These are phyloP conservation scores for Bruguiera hainesii DNA, from an alignment of 441 rosid genomes.

Conservation along the genomic window DNA sequence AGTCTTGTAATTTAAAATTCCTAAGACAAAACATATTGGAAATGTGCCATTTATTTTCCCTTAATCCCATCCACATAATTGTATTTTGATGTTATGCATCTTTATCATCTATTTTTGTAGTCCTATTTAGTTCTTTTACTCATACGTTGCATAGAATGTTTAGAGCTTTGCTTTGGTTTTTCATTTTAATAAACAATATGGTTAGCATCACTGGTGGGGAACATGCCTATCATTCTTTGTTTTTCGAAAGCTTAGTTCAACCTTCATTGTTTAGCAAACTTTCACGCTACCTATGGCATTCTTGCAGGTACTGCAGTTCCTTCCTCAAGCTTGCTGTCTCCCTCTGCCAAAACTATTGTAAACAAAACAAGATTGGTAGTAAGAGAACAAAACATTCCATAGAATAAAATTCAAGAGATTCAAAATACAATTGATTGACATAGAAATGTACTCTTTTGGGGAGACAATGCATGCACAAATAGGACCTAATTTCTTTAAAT, in stretches of 20 bases:
- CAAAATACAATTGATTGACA: neutral
- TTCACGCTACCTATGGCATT: slow-evolving; percentile 50
- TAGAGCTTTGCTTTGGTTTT: too few species aligned
- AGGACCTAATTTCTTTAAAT: too few species aligned
- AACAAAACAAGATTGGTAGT: slow-evolving; percentile 17
- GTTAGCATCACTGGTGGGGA: neutral
- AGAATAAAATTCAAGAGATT: slow-evolving; percentile 4
- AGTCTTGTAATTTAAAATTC: too few species aligned
- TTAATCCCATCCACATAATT: too few species aligned
- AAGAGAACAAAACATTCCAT: slow-evolving; percentile 1
- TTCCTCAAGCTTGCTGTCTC: slow-evolving; percentile 63
- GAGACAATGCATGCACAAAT: too few species aligned
- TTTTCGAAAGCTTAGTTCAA: neutral
- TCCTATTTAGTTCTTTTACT: too few species aligned
- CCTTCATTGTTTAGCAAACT: slow-evolving; percentile 4
- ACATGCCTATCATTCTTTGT: neutral
- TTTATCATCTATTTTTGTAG: too few species aligned
- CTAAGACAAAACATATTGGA: too few species aligned
- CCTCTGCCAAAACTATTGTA: slow-evolving; percentile 73
- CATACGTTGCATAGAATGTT: neutral
- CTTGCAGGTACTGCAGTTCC: slow-evolving; percentile 64
- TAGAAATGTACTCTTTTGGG: neutral
- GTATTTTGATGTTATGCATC: too few species aligned
- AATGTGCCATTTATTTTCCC: too few species aligned
- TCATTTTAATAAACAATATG: neutral